These are phyloP conservation scores for Neonectria magnoliae DNA, from an alignment of 2,329 filamentous ascomycete genomes.

Conservation along the genomic window DNA sequence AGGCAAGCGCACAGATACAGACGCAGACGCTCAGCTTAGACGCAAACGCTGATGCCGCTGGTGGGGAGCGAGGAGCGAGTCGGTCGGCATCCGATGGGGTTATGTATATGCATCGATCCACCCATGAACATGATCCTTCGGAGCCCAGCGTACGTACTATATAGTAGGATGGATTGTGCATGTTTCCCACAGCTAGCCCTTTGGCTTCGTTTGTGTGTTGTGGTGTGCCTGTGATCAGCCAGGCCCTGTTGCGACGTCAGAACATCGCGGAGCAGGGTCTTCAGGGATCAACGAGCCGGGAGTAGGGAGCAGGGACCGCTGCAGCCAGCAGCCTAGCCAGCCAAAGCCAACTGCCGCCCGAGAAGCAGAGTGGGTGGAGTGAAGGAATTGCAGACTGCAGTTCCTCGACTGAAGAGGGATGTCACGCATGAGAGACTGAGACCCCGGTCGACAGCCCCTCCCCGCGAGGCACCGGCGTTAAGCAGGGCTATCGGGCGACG, in stretches of 20 bases:
- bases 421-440: conserved; percentile 27
- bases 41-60: conserved; percentile 20
- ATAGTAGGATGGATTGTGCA: neutral
- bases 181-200: neutral
- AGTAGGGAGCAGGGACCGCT: neutral
- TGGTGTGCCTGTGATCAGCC: neutral
- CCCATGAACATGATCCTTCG: conserved; percentile 12
- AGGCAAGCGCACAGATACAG: conserved; percentile 1
- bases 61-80: conserved; percentile 5
- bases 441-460: conserved; percentile 14
- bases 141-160: neutral
- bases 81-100: conserved; percentile 12
- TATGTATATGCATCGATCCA: conserved; percentile 11
- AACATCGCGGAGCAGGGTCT: conserved; percentile 14
- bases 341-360: conserved; percentile 23
- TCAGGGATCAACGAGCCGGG: conserved; percentile 1
- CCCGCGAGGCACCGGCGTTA: conserved; percentile 27
- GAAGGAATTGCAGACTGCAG: conserved; percentile 9
- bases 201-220: neutral
- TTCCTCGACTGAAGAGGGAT: conserved; percentile 15
- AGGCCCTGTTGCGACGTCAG: conserved; percentile 9
- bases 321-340: conserved; percentile 6
- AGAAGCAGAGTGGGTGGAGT: conserved; percentile 17
- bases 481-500: conserved; percentile 23
- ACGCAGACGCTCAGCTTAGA: conserved; percentile 9